Evolutionary conservation across 768 basidiomycete species (phyloP), one percentile per base, ranked within the genome.

Genomic region (Inosperma sp.): DNA sequence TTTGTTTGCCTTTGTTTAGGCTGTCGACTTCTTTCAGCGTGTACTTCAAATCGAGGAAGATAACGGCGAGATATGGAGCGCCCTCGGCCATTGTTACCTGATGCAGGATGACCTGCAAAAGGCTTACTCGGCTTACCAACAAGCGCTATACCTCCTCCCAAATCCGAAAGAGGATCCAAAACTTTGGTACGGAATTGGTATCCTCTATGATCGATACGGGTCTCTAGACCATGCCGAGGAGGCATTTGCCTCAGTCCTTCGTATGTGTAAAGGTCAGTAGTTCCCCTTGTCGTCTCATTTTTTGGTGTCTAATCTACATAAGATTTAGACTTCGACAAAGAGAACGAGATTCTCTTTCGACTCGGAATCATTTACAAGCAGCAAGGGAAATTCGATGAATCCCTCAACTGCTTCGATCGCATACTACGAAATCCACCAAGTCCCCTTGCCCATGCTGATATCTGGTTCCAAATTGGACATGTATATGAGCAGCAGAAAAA

Each of bases 381-480:
- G 63, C 95, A 98, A 65, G 84, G 88, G 61, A 97, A 97, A 71
- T 97, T 92, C 59, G 73, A 82, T 2, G 88, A 93, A 10, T 88
- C 85, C 9, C 77, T 99, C 3, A 79, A 81, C 48, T 98, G 96
- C 71, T 98, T 98, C 73, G 90, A 94, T 63, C 90, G 90, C 64
- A 98, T 99, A 56, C 83, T 98, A 47, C 88, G 89, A 55, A 94
- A 90, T 62, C 96, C 96, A 3, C 96, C 95, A 27, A 86, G 84
- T 56, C 96, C 96, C 2, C 83, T 99, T 26, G 95, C 94, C 13
- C 89, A 94, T 59, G 89, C 93, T 49, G 96, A 99, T 59, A 98
- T 99, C 56, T 98, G 94, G 93, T 98, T 98, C 82, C 96, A 99
- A 71, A 96, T 99, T 54, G 96, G 96, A 2, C 96, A 98, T 63